Evolutionary conservation across 2,329 filamentous ascomycete genomes (phyloP), one percentile per base, ranked within the genome.

Genomic region (Pyrenochaeta sp.): DNA sequence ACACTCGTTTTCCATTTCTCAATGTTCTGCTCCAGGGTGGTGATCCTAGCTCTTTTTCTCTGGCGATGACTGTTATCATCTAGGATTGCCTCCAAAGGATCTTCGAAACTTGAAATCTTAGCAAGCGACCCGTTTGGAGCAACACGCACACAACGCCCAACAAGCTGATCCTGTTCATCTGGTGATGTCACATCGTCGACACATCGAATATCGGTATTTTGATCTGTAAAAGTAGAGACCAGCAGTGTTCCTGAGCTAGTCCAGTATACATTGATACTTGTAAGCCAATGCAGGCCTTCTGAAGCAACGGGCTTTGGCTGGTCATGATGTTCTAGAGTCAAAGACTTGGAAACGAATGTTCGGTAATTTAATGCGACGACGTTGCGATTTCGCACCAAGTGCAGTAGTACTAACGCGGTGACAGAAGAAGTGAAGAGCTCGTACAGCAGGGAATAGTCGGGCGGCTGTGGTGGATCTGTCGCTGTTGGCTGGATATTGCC

Each of bases 381-480:
- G 20, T 56, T 48, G 32, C 66, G 59, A 40, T 69, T 56, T 44
- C 56, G 62, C 42, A 67, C 65, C 29, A 72, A 44, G 31, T 56
- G 44, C 27, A 63, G 71, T 17, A 68, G 66, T 48, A 72, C 54
- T 34, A 68, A 54, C 24, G 65, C 68, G 41, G 68, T 50, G 32
- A 73, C 61, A 31, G 70, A 65, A 19, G 69, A 67, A 5, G 59
- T 67, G 54, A 72, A 71, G 22, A 71, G 56, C 46, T 69, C 67
- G 58, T 73, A 73, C 22, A 72, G 47, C 19, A 60, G 50, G 26
- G 62, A 61, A 45, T 49, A 63, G 44, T 72, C 68, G 17, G 64
- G 56, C 9, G 55, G 53, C 26, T 58, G 61, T 21, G 48, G 59
- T 19, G 60, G 51, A 14, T 55, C 52, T 19, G 41, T 15, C 15